Evolutionary conservation across 2,329 filamentous ascomycete species (phyloP).

Genomic region (Fusarium subtropicale): DNA sequence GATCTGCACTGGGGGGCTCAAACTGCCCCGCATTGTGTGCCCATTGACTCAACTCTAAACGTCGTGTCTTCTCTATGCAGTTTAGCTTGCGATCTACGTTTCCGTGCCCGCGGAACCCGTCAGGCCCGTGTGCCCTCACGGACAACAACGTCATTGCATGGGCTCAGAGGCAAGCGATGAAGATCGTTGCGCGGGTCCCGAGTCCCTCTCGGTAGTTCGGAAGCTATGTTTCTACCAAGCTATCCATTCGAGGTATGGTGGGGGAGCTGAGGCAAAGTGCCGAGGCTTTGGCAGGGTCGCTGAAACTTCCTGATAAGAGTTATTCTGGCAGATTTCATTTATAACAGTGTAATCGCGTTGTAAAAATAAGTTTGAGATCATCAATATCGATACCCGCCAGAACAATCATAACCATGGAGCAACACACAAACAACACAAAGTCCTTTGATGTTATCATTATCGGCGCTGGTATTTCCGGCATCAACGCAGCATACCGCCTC

Average conservation of each 20-base stretch:
- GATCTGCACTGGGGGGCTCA: background rate
- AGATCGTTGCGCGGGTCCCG: background rate
- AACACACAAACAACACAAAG: conserved; percentile 9
- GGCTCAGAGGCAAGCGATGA: background rate
- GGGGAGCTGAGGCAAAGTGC: background rate
- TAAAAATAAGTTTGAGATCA: background rate
- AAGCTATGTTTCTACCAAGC: conserved; percentile 26
- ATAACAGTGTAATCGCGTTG: background rate
- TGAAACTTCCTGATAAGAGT: background rate
- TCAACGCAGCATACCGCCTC: conserved; percentile 79
- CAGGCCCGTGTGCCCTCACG: background rate
- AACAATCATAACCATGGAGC: conserved; percentile 9
- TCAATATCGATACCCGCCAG: background rate
- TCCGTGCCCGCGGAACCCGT: background rate
- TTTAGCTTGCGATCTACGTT: conserved; percentile 37
- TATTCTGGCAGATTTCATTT: background rate
- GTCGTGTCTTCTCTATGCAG: background rate
- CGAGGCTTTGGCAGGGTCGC: background rate
- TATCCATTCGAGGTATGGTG: conserved; percentile 4
- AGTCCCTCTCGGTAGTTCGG: conserved; percentile 12
- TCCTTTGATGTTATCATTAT: conserved; percentile 70
- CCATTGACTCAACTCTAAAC: background rate
- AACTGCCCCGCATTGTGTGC: conserved; percentile 25
- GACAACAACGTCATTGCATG: conserved; percentile 8
- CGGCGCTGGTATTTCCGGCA: conserved; percentile 79